Conservation (phyloP, 805 yeast genomes). For the Candida xyloterini region DNA sequence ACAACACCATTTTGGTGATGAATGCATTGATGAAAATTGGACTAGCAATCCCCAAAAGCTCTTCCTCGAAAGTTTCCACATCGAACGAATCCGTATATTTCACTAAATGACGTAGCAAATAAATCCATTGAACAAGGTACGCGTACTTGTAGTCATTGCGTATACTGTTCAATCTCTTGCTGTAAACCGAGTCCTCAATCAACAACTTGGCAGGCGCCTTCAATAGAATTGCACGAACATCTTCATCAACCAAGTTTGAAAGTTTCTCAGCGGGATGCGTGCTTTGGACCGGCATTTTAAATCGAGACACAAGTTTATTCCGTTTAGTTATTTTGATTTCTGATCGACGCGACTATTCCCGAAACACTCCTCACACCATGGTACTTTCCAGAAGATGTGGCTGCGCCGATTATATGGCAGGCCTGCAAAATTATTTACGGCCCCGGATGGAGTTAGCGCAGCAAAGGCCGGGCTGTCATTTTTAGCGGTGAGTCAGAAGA, state of each 20-base stretch:
- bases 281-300: constrained; percentile 7
- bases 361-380: constrained; percentile 4
- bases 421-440: background rate
- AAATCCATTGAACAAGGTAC: constrained; percentile 53
- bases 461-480: constrained; percentile 7
- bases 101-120: constrained; percentile 48
- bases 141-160: constrained; percentile 39
- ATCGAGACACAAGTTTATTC: constrained; percentile 1
- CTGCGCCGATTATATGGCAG: constrained; percentile 8
- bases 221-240: constrained; percentile 34
- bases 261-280: constrained; percentile 33
- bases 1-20: constrained; percentile 40
- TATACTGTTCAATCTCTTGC: constrained; percentile 28
- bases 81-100: constrained; percentile 54
- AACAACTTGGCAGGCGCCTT: constrained; percentile 39
- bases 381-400: constrained; percentile 3
- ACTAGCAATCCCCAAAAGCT: constrained; percentile 43
- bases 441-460: constrained; percentile 8
- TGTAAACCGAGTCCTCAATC: constrained; percentile 38
- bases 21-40: constrained; percentile 44
- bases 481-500: constrained; percentile 10
- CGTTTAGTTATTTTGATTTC: background rate
- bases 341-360: constrained; percentile 8
- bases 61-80: constrained; percentile 60
- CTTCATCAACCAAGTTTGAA: constrained; percentile 32